Evolutionary conservation across 2,329 filamentous ascomycete genomes (phyloP), one percentile per base, ranked within the genome.

Genomic region (Helminthosporium solani): DNA sequence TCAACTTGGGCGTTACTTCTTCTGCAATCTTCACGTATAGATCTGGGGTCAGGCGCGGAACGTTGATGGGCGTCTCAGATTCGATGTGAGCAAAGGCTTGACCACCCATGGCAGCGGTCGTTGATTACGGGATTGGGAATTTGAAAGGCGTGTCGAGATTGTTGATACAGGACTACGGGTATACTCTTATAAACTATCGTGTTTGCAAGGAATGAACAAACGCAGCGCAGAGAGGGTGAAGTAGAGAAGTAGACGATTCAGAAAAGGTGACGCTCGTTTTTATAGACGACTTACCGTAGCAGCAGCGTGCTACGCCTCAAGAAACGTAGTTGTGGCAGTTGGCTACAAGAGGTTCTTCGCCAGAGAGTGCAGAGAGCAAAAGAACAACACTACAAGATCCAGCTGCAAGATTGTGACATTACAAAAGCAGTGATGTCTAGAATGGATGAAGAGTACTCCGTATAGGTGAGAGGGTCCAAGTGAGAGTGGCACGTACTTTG

Each of bases 81-180:
- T 74, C 21, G 25, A 52, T 27, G 23, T 53, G 31, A 1, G 55
- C 52, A 25, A 69, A 18, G 65, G 65, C 49, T 50, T 70, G 72
- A 15, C 87, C 87, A 16, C 87, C 87, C 87, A 90, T 90, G 42
- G n/a, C n/a, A n/a, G n/a, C n/a, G n/a, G n/a, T n/a, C n/a, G n/a
- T n/a, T n/a, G n/a, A n/a, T n/a, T 41, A 9, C 23, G 23, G 5
- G 5, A 25, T 9, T 25, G 23, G 5, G 5, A 25, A 5, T 25
- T 25, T 5, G 23, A 9, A 9, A 25, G 9, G 9, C 23, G 5
- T 25, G 6, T 25, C 23, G 23, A 25, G 23, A 6, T 25, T 5
- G 23, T 25, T 31, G 28, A 14, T 31, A 31, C 8, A n/a, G 5
- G 28, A 8, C n/a, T n/a, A n/a, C n/a, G n/a, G n/a, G n/a, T 14